Evolutionary conservation across 805 yeast species (phyloP).

Genomic region (Candida argentea): DNA sequence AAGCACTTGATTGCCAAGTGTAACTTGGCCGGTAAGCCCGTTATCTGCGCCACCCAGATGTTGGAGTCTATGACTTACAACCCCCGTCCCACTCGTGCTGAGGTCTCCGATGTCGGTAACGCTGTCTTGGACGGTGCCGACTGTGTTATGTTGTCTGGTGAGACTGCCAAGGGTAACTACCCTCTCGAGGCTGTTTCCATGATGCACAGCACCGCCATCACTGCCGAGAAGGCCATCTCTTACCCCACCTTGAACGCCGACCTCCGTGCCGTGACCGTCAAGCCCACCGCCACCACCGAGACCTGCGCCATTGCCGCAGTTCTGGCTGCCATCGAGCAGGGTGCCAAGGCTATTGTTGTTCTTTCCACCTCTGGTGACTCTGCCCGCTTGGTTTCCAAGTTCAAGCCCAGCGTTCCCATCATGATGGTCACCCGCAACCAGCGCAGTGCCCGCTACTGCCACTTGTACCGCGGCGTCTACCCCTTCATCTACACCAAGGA

Average conservation of each 20-base stretch:
- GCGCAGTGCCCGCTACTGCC: conserved; percentile 88
- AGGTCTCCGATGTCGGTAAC: conserved; percentile 98
- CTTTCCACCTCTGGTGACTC: conserved; percentile 92
- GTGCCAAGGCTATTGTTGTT: conserved; percentile 93
- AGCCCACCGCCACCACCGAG: conserved; percentile 90
- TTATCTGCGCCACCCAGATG: conserved; percentile 99
- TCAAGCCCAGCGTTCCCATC: conserved; percentile 95
- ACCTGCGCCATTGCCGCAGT: conserved; percentile 97
- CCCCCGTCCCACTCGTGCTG: conserved; percentile 99
- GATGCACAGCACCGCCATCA: conserved; percentile 96
- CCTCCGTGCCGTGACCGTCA: conserved; percentile 72
- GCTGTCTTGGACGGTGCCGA: conserved; percentile 99
- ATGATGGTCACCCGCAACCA: conserved; percentile 96
- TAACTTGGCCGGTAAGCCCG: conserved; percentile 99
- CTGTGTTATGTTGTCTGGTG: conserved; percentile 99
- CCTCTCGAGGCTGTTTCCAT: conserved; percentile 95
- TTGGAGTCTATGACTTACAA: conserved; percentile 98
- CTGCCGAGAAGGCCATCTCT: conserved; percentile 95
- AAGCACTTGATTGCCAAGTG: conserved; percentile 98
- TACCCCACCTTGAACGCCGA: conserved; percentile 79
- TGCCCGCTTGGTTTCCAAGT: conserved; percentile 93
- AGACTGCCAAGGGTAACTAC: conserved; percentile 99
- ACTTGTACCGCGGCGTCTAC: conserved; percentile 96
- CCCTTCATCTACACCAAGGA: conserved; percentile 77
- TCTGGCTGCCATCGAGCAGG: conserved; percentile 90